Evolutionary conservation across 495 filamentous ascomycete species (phyloP).

Genomic region (Oidiodendron maius): DNA sequence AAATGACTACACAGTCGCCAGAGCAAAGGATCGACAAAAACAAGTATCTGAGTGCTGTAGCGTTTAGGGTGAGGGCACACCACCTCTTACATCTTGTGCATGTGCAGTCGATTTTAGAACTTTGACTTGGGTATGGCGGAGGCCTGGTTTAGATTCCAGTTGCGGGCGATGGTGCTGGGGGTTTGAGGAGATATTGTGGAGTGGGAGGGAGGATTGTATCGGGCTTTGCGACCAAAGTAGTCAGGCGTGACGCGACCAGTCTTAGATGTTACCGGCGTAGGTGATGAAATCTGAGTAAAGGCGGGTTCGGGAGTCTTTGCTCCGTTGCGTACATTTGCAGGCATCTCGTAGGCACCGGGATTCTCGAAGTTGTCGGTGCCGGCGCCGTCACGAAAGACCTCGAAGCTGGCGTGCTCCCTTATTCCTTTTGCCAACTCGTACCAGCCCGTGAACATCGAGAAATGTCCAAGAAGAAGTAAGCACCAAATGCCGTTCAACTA

Average conservation of each 20-base stretch:
- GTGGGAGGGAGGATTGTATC: slow-evolving; percentile 49
- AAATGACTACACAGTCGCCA: no score
- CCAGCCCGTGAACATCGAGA: slow-evolving; percentile 83
- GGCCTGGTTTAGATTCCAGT: slow-evolving; percentile 32
- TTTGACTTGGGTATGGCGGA: slow-evolving; percentile 21
- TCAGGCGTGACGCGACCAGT: slow-evolving; percentile 30
- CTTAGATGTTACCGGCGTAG: slow-evolving; percentile 33
- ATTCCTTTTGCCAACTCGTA: slow-evolving; percentile 51
- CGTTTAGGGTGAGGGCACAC: no score
- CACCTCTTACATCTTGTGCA: slow-evolving; percentile 27
- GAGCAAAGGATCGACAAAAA: no score
- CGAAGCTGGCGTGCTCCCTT: slow-evolving; percentile 40
- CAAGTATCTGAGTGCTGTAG: no score
- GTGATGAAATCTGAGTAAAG: slow-evolving; percentile 29
- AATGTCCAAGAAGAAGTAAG: slow-evolving; percentile 71
- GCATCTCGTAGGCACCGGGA: slow-evolving; percentile 74
- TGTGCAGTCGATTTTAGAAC: slow-evolving; percentile 20
- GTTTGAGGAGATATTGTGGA: slow-evolving; percentile 55
- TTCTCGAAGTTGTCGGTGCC: slow-evolving; percentile 51
- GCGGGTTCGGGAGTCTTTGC: slow-evolving; percentile 40
- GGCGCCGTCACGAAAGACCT: slow-evolving; percentile 88
- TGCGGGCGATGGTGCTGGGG: slow-evolving; percentile 23
- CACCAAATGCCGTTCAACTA: slow-evolving; percentile 82
- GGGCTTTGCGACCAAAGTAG: slow-evolving; percentile 44
- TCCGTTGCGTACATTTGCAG: slow-evolving; percentile 42